Evolutionary conservation across 768 basidiomycete species (phyloP), one percentile per base, ranked within the genome.

Genomic region (Sarcodon aspratus): DNA sequence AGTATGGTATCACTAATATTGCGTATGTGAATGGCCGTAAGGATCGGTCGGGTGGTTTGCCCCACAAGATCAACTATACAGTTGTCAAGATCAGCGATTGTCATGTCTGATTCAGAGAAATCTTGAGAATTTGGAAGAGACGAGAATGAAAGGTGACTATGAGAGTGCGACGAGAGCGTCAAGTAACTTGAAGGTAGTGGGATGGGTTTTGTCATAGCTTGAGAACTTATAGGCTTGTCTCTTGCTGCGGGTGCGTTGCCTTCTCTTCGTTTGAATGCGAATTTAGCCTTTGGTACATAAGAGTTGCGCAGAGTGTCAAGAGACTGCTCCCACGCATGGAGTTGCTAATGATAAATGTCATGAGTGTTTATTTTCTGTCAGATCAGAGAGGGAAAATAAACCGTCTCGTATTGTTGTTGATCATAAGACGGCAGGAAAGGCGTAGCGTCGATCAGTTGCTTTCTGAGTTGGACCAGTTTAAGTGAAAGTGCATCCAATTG

Each of bases 61-160:
- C 54, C 52, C 1, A 79, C 57, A 0, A 92, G 63, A 63, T 94
- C 79, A 49, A 93, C 76, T 36, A 92, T 69, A 57, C 90, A 92
- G 46, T 66, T 60, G 36, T 73, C 65, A 6, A 94, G 70, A 57
- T 84, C 69, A n/a, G 72, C 73, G 48, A 95, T 74, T 7, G 79
- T 74, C 34, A 91, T 61, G 49, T 81, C 78, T 13, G 73, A 71
- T 34, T 65, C 55, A 8, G 59, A 62, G 2, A 64, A 59, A 3
- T 70, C 64, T 11, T 58, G 47, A 1, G 66, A 57, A 8, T 42
- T 27, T 27, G 61, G 51, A n/a, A 73, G 62, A n/a, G 70, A 66
- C 13, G 62, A 56, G 44, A 65, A 59, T 12, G 74, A 72, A 34
- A 86, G 58, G 49, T 78, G 74, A 55, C 65, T 57, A 32, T 69